Base-by-base conservation (phyloP, 2,329 filamentous ascomycete genomes). In the Penicillium expansum region DNA sequence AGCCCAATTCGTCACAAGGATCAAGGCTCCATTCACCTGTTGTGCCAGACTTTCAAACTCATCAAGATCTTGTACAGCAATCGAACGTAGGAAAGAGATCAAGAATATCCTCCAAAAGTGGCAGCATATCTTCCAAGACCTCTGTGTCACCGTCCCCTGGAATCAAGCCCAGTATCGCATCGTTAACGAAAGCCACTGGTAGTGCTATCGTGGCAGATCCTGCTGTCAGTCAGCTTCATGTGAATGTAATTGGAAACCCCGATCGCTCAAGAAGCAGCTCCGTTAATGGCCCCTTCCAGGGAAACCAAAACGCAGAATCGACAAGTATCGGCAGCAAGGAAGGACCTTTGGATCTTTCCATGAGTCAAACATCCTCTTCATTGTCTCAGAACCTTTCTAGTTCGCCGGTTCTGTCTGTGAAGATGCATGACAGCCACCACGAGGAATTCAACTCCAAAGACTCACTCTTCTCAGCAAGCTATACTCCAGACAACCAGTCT, bases 181-280 rank as follows among this genome's bases (percentile, higher is more conserved):
- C 74, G 16, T 61, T 76, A 24, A 70, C 72, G 7, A 79, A 73
- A 48, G 66, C 63, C 22, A 66, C 58, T 7, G 60, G 62, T 44
- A 69, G 64, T 55, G 68, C 66, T 55, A 61, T 57, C 62, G 73
- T 60, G 76, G 78, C 66, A 73, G 82, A 67, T 62, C 72, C 65
- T 72, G 79, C 68, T 64, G 73, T 73, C 66, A 80, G 59, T 73
- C 85, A 77, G 60, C 53, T 77, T 16, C 72, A 76, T 59, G 74
- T 76, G 44, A 76, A 73, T 59, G 73, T 71, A 35, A 55, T 69
- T 13, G 70, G 73, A 35, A 52, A 63, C 24, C 64, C 61, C 1
- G 27, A 56, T 45, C 67, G 62, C 33, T 69, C 67, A 27, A 67
- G 68, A 50, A 74, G 67, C 51, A 69, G 67, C 51, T 72, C 74